Conservation (phyloP, 2,329 filamentous ascomycete genomes). For the Alternaria infectoria region DNA sequence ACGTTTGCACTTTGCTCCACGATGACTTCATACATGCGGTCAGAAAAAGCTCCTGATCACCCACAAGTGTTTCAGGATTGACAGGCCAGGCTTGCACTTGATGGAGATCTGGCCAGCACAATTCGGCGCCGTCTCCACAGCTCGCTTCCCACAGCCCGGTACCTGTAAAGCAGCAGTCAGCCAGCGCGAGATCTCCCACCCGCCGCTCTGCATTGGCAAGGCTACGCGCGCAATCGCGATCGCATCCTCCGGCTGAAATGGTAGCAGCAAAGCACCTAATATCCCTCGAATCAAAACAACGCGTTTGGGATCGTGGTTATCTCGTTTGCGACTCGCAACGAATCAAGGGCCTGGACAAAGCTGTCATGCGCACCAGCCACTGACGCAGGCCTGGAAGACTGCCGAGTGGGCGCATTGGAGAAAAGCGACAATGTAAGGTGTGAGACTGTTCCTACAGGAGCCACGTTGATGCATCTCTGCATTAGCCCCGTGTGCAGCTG, state of each 20-base stretch:
- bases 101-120: conserved; percentile 7
- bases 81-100: neutral
- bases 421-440: neutral
- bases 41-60: conserved; percentile 17
- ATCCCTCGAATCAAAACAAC: conserved; percentile 12
- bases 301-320: neutral
- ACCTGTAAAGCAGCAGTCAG: neutral
- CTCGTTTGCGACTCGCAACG: conserved; percentile 1
- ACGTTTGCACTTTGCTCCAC: neutral
- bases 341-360: conserved; percentile 4
- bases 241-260: conserved; percentile 1
- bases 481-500: conserved; percentile 1
- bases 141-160: conserved; percentile 5
- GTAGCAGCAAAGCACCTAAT: neutral
- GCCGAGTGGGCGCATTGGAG: conserved; percentile 34
- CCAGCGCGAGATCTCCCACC: neutral
- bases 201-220: neutral
- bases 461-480: conserved; percentile 26
- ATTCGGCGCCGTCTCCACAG: neutral
- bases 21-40: conserved; percentile 19
- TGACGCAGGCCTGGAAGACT: conserved; percentile 35
- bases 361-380: conserved; percentile 16
- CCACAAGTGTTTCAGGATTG: conserved; percentile 18
- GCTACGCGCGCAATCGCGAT: conserved; percentile 2
- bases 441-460: conserved; percentile 23